Evolutionary conservation across 108 stramenopile genomes (phyloP).

Genomic region (Nannochloropsis salina): DNA sequence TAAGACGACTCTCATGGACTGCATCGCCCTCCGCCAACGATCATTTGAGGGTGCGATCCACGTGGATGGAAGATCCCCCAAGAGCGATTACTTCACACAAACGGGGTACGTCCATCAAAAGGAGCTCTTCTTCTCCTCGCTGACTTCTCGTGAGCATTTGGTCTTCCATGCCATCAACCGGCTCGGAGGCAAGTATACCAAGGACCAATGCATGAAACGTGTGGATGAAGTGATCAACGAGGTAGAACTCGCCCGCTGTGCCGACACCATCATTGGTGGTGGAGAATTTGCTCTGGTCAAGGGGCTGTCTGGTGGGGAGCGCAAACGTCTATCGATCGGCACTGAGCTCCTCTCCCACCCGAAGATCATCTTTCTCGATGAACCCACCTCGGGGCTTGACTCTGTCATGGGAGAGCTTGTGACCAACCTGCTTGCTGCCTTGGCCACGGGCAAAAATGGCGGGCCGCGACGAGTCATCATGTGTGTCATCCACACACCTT

Average conservation of each 20-base stretch:
- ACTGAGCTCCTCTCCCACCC: slow-evolving; percentile 57
- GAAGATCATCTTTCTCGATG: slow-evolving; percentile 52
- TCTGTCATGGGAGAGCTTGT: slow-evolving; percentile 7
- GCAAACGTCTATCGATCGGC: slow-evolving; percentile 48
- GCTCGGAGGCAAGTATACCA: background rate
- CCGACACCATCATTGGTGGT: slow-evolving; percentile 62
- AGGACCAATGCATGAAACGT: slow-evolving; percentile 31
- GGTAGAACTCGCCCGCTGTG: slow-evolving; percentile 65
- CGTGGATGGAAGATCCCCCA: background rate
- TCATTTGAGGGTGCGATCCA: slow-evolving; percentile 6
- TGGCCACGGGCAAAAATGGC: slow-evolving; percentile 12
- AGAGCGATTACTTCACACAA: background rate
- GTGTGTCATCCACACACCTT: slow-evolving; percentile 11
- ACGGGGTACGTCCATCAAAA: background rate
- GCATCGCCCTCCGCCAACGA: background rate
- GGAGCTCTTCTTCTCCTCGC: background rate
- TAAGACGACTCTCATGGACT: slow-evolving; percentile 26
- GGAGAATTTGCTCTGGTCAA: slow-evolving; percentile 36
- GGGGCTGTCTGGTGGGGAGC: slow-evolving; percentile 49
- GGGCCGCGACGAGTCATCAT: background rate
- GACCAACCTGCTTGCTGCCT: background rate
- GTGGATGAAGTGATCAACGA: slow-evolving; percentile 63
- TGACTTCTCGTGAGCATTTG: slow-evolving; percentile 1
- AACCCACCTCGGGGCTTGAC: slow-evolving; percentile 59
- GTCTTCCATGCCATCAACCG: background rate